Base-by-base conservation (phyloP, 805 yeast genomes). In the Candida succiphila region DNA sequence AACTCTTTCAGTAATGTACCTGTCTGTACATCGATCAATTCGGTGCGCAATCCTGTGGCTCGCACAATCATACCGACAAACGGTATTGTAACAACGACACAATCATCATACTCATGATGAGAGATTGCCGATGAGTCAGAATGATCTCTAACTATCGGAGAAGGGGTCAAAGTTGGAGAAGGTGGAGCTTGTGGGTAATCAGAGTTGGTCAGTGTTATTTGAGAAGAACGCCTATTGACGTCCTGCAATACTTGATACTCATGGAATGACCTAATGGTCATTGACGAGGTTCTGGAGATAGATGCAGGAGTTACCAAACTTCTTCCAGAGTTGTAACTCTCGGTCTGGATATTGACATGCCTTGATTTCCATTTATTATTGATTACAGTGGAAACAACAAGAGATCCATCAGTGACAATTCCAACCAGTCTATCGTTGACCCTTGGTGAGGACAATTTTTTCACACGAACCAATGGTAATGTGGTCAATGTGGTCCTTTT, bases 41-140 rank as follows among this genome's bases (percentile, higher is more conserved):
- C 85, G 1, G 86, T 84, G 24, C 52, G 56, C 12, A 61, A 51
- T 13, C 70, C 69, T 31, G 63, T 61, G 1, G 83, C 80, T 28
- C 79, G 58, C 6, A 82, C 67, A 32, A 79, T 60, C 81, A 82
- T 75, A 16, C 89, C 88, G 25, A 81, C 80, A 58, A 79, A 81
- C 8, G 81, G 74, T 19, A 81, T 72, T 8, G 75, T 52, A 12
- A 69, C 72, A 37, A 78, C 60, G 0, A 67, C 61, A 13, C 55
- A 43, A 23, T 49, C 46, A 7, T 40, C 37, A 18, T 23, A 30
- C 12, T 21, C 20, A 17, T n/a, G n/a, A n/a, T n/a, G n/a, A n/a
- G n/a, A n/a, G n/a, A n/a, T n/a, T n/a, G n/a, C n/a, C n/a, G n/a
- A n/a, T n/a, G n/a, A n/a, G n/a, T n/a, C n/a, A n/a, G n/a, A n/a